Percentiles rank a stretch among this genome's conserved stretches.
phyloP scores from a whole-genome alignment of 2,329 filamentous ascomycete genomes.

The Talaromyces pinophilus region DNA sequence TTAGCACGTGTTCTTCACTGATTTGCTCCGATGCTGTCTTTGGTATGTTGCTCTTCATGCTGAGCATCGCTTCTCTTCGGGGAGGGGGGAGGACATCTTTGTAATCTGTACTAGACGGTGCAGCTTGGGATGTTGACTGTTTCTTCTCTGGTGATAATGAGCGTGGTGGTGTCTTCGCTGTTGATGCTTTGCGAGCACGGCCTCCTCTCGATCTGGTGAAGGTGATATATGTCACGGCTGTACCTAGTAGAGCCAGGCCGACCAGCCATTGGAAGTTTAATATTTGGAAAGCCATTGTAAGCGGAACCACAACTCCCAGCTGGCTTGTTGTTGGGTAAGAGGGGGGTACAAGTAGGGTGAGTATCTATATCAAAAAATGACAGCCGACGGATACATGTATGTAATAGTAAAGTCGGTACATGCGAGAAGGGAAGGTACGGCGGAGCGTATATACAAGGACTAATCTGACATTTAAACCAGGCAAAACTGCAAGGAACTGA shows the following conservation, averaged over 20 bases:
- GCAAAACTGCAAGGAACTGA: not conserved
- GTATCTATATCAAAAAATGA: not conserved
- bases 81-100: conserved; percentile 56
- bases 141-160: conserved; percentile 55
- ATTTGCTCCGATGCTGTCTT: conserved; percentile 27
- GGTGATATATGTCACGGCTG: conserved; percentile 32
- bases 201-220: conserved; percentile 36
- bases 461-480: not conserved
- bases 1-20: conserved; percentile 36
- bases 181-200: conserved; percentile 47
- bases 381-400: not conserved
- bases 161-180: conserved; percentile 54
- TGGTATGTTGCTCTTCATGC: conserved; percentile 30
- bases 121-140: conserved; percentile 29
- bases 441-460: not conserved
- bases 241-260: conserved; percentile 28
- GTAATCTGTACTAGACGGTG: conserved; percentile 40
- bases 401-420: not conserved
- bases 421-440: not conserved
- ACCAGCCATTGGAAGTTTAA: conserved; percentile 27
- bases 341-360: not conserved
- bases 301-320: too few species aligned
- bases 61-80: conserved; percentile 50
- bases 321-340: too few species aligned
- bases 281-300: conserved; percentile 10